Percentiles rank a stretch among this genome's conserved stretches.
phyloP scores from a whole-genome alignment of 148 eudicot species.

The Agrostemma githago region DNA sequence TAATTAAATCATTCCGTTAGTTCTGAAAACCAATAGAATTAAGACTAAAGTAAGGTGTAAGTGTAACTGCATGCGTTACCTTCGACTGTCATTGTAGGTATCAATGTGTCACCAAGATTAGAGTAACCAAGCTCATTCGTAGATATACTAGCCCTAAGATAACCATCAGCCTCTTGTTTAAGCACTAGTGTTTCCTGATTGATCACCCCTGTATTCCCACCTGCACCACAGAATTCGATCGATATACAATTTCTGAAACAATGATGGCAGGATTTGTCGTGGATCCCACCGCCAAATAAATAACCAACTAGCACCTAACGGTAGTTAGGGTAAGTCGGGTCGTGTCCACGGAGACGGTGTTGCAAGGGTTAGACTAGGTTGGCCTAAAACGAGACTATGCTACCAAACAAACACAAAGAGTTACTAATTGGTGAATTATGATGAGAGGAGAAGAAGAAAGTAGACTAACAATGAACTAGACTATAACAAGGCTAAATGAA shows the following conservation, averaged over 20 bases:
- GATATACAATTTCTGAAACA: neutral
- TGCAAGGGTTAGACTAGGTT: too few species aligned
- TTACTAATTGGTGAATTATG: too few species aligned
- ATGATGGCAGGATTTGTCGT: too few species aligned
- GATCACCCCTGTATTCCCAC: neutral
- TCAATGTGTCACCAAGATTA: neutral
- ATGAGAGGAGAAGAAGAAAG: too few species aligned
- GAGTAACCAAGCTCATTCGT: neutral
- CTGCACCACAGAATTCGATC: neutral
- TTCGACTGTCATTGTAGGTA: neutral
- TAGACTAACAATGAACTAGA: too few species aligned
- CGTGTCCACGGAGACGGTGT: too few species aligned
- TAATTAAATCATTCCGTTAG: neutral
- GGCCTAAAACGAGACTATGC: too few species aligned
- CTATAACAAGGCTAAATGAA: too few species aligned
- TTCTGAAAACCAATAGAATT: neutral
- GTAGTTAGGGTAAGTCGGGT: too few species aligned
- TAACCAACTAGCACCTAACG: too few species aligned
- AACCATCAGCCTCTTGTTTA: conserved; percentile 1
- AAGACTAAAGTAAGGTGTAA: neutral
- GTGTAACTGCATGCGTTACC: neutral
- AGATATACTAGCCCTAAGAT: neutral
- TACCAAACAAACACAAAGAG: too few species aligned
- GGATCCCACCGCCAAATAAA: too few species aligned
- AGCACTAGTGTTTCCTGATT: neutral